Evolutionary conservation across 2,329 filamentous ascomycete genomes (phyloP), one percentile per base, ranked within the genome.

Genomic region (Fusarium mangiferae): DNA sequence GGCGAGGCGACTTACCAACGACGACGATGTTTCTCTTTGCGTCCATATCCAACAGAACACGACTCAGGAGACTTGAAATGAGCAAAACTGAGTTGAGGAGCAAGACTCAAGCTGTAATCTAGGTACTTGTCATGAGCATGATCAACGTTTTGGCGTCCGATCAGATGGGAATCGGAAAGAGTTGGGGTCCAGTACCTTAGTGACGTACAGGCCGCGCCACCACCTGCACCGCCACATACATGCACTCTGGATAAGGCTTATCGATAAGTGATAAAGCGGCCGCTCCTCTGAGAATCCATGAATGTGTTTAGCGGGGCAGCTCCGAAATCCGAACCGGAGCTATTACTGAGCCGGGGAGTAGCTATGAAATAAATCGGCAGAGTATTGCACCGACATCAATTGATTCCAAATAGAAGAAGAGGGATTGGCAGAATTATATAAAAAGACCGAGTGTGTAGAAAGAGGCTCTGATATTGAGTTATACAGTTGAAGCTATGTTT

Each of bases 21-120:
- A 89, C 87, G 73, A 89, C 85, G 55, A 88, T 87, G 42, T 87
- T 84, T 65, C 82, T 84, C 73, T 80, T 82, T 39, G 68, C 75
- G 14, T 83, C 81, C 82, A 83, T 83, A 28, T 42, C 56, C 45
- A 42, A 22, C n/a, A 18, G 42, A 17, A 22, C n/a, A 38, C 18
- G 28, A 33, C 22, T 17, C 28, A 14, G 5, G 12, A 8, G 22
- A 33, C 28, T 26, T 18, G 17, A 28, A 55, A 39, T 36, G n/a
- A 52, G 15, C 18, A 38, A 41, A 18, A 14, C 9, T 22, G 36
- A 30, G 48, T 63, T 51, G 44, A 49, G 35, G 48, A 51, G 30
- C 44, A 45, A 33, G 54, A 70, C 28, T 17, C 7, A 54, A 48
- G 55, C 33, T 46, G 11, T 35, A n/a, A 14, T 44, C 15, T 35